A percentile compares a stretch with the other conserved stretches of the same genome.
Conservation (phyloP, 345 rosid genomes). For the Melaleuca alternifolia region DNA sequence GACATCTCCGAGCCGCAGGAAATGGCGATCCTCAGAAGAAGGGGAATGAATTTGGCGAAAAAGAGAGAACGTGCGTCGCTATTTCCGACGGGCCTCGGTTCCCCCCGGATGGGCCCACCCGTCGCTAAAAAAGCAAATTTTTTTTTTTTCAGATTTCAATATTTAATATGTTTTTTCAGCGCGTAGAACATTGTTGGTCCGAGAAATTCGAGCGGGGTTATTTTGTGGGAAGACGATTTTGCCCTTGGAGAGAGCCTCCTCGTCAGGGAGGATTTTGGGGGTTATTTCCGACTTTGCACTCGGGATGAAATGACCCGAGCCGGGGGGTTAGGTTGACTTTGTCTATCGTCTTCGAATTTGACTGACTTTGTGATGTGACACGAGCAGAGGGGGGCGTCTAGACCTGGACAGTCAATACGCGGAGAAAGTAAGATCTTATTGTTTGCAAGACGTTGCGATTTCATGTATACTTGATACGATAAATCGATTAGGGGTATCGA, state of each 20-base stretch:
- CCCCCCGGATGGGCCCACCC: background rate
- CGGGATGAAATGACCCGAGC: too few relatives aligned
- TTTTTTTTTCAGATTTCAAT: background rate
- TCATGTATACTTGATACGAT: background rate
- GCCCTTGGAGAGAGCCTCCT: background rate
- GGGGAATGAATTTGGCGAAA: background rate
- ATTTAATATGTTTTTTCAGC: background rate
- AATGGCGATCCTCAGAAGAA: background rate
- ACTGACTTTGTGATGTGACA: background rate
- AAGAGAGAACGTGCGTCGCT: background rate
- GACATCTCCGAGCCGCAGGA: background rate
- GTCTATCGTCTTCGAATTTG: background rate
- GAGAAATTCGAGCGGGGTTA: too few relatives aligned
- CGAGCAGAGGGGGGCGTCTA: too few relatives aligned
- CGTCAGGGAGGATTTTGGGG: background rate
- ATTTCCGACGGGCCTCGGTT: background rate
- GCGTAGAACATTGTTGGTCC: background rate
- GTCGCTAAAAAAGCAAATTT: background rate
- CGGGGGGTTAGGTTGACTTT: background rate
- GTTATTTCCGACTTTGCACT: background rate
- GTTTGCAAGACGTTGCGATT: fast-evolving
- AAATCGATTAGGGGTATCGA: background rate
- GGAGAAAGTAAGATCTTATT: background rate
- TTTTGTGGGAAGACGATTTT: background rate
- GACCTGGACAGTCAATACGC: background rate